Percentiles rank a stretch among this genome's conserved stretches.
Evolutionary conservation across 116 monocot genomes (phyloP).

Genomic region (Trichopus zeylanicus): DNA sequence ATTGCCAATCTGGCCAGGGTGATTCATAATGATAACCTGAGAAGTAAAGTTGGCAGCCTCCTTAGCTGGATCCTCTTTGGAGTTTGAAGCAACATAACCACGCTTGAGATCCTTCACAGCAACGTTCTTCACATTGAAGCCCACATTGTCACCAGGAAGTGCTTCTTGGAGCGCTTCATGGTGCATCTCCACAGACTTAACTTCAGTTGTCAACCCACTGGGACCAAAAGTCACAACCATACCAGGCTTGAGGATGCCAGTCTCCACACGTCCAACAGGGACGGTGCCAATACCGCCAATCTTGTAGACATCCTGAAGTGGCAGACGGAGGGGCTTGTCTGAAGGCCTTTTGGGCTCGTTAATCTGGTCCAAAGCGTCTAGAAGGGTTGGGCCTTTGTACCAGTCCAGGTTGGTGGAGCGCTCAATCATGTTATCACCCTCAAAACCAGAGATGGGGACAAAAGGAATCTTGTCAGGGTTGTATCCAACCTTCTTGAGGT

Average conservation of each 20-base stretch:
- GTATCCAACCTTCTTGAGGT: neutral
- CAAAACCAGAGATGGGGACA: constrained; percentile 13
- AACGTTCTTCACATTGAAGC: constrained; percentile 13
- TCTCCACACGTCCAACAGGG: constrained; percentile 11
- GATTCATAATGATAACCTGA: constrained; percentile 15
- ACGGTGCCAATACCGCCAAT: constrained; percentile 15
- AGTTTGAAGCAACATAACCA: constrained; percentile 10
- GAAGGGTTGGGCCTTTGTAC: constrained; percentile 17
- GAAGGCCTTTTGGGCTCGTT: constrained; percentile 13
- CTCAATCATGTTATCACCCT: constrained; percentile 20
- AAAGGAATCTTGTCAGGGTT: constrained; percentile 2
- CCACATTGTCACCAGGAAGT: constrained; percentile 14
- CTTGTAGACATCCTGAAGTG: constrained; percentile 19
- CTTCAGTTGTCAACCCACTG: constrained; percentile 9
- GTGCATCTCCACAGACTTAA: constrained; percentile 10
- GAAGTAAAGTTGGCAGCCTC: constrained; percentile 16
- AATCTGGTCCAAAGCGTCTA: constrained; percentile 7
- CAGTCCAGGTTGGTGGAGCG: constrained; percentile 15
- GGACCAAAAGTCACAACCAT: constrained; percentile 11
- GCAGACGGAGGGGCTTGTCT: constrained; percentile 14
- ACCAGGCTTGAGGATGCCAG: constrained; percentile 10
- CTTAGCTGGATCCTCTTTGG: constrained; percentile 12
- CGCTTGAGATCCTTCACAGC: constrained; percentile 17
- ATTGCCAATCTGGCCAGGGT: constrained; percentile 12
- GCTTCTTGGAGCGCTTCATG: constrained; percentile 9